Evolutionary conservation across 2,329 filamentous ascomycete genomes (phyloP).

Genomic region (Aciculosporium take): DNA sequence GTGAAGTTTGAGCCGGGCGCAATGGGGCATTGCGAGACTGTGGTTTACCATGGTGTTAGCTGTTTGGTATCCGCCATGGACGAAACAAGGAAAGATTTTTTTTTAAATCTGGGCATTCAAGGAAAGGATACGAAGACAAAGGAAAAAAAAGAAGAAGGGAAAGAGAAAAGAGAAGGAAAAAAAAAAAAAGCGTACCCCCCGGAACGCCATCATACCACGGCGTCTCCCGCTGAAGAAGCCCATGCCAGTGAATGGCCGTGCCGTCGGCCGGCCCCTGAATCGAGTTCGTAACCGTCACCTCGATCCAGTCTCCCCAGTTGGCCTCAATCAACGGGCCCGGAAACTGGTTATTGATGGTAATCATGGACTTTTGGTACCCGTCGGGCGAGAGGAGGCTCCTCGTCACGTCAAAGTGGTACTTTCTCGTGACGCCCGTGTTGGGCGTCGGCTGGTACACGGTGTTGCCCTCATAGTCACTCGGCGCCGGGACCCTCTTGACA

Average conservation of each 20-base stretch:
- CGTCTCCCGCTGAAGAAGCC: slow-evolving; percentile 40
- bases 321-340: slow-evolving; percentile 45
- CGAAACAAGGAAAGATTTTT: no score
- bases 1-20: slow-evolving; percentile 36
- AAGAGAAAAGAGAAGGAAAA: not conserved
- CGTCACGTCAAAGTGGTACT: slow-evolving; percentile 1
- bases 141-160: slow-evolving; percentile 13
- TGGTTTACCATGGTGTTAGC: no score
- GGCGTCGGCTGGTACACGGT: not conserved
- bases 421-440: slow-evolving; percentile 1
- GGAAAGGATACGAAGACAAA: no score
- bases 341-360: slow-evolving; percentile 41
- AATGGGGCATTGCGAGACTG: slow-evolving; percentile 29
- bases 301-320: slow-evolving; percentile 34
- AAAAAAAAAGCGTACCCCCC: not conserved
- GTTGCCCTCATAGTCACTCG: not conserved
- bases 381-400: not conserved
- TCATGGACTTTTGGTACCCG: slow-evolving; percentile 6
- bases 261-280: slow-evolving; percentile 32
- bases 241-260: slow-evolving; percentile 50
- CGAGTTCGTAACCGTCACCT: slow-evolving; percentile 40
- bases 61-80: no score
- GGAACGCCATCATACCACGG: slow-evolving; percentile 43
- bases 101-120: no score
- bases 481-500: not conserved